phyloP scores from a whole-genome alignment of 495 filamentous ascomycete genomes.

The Halenospora varia region DNA sequence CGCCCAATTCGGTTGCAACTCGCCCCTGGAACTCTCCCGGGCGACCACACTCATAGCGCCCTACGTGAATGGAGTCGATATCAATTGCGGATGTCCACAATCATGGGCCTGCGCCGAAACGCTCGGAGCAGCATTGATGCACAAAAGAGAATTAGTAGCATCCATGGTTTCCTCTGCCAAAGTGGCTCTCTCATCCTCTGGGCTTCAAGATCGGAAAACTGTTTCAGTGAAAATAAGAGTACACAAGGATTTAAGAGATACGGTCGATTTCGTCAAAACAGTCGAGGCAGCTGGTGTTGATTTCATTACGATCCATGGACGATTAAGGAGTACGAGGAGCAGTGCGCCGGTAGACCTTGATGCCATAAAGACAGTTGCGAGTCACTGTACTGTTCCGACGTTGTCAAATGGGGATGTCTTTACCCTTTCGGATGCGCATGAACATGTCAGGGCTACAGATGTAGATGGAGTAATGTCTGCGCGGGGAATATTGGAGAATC shows the following conservation, averaged over 20 bases:
- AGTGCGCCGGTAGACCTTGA: conserved; percentile 53
- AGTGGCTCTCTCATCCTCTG: not conserved
- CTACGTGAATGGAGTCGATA: conserved; percentile 55
- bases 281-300: conserved; percentile 42
- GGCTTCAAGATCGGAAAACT: conserved; percentile 26
- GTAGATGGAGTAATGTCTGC: conserved; percentile 59
- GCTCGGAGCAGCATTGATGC: conserved; percentile 61
- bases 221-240: conserved; percentile 66
- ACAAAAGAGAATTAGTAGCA: conserved; percentile 51
- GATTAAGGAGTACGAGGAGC: conserved; percentile 49
- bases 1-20: conserved; percentile 58
- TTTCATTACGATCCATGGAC: conserved; percentile 63
- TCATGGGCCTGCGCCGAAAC: conserved; percentile 61
- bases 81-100: conserved; percentile 70
- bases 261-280: conserved; percentile 39
- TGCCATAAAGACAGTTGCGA: conserved; percentile 50
- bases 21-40: conserved; percentile 51
- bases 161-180: conserved; percentile 9
- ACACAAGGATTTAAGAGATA: conserved; percentile 50
- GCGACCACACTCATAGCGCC: conserved; percentile 57
- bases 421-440: conserved; percentile 32
- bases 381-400: conserved; percentile 46
- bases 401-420: conserved; percentile 63
- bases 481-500: conserved; percentile 57
- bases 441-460: conserved; percentile 27